Evolutionary conservation across 2,329 filamentous ascomycete species (phyloP).

Genomic region (Amylocarpus encephaloides): DNA sequence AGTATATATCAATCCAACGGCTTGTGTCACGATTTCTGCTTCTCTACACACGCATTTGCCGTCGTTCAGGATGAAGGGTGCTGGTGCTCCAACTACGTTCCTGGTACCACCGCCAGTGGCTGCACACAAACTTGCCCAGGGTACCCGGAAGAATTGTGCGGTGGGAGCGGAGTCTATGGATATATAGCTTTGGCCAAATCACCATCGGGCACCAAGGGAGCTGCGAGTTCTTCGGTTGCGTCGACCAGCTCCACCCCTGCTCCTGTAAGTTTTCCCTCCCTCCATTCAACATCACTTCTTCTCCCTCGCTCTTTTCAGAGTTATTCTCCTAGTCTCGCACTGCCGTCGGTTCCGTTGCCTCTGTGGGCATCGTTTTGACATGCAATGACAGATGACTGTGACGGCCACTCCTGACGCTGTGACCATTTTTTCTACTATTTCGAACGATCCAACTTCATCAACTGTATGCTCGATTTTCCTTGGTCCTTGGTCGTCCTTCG

Average conservation of each 20-base stretch:
- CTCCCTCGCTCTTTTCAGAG: neutral
- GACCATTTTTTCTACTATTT: slow-evolving; percentile 18
- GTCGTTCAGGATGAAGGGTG: slow-evolving; percentile 59
- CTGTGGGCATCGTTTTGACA: slow-evolving; percentile 30
- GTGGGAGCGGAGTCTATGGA: slow-evolving; percentile 53
- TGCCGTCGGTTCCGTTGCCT: slow-evolving; percentile 13
- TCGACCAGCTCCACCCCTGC: slow-evolving; percentile 19
- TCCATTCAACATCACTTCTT: neutral
- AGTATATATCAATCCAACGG: slow-evolving; percentile 64
- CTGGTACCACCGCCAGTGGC: slow-evolving; percentile 39
- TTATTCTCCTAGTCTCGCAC: neutral
- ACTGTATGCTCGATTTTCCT: neutral
- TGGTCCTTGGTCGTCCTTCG: neutral
- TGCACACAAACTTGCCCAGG: slow-evolving; percentile 61
- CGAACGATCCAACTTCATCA: slow-evolving; percentile 7
- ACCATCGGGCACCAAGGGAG: slow-evolving; percentile 50
- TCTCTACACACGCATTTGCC: slow-evolving; percentile 55
- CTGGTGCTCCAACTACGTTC: slow-evolving; percentile 69
- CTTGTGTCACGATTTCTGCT: slow-evolving; percentile 57
- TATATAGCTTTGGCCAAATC: slow-evolving; percentile 53
- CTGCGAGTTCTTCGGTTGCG: slow-evolving; percentile 5
- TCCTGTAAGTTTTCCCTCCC: slow-evolving; percentile 15
- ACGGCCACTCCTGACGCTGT: slow-evolving; percentile 28
- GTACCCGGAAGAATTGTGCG: slow-evolving; percentile 61
- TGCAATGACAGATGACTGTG: slow-evolving; percentile 27